A percentile compares a stretch with the other conserved stretches of the same genome.
Evolutionary conservation across 202 grass and related monocot genomes (phyloP).

Genomic region (Zizania palustris): DNA sequence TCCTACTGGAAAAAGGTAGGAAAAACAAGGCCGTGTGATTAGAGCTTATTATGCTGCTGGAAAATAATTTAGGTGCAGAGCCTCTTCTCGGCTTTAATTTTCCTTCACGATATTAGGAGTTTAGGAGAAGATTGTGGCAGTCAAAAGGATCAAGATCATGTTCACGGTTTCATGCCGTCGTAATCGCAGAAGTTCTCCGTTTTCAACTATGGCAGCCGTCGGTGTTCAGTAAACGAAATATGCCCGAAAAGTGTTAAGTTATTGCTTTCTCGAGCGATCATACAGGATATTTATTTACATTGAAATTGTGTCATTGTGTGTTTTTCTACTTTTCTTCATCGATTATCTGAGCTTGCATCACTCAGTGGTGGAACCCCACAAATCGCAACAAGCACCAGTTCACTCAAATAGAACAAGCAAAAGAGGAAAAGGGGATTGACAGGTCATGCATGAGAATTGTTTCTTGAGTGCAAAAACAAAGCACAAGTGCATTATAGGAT

Average conservation of each 20-base stretch:
- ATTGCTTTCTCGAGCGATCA: slow-evolving; percentile 21
- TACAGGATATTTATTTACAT: slow-evolving; percentile 20
- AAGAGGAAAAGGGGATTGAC: neutral
- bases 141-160: slow-evolving; percentile 35
- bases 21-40: neutral
- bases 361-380: slow-evolving; percentile 15
- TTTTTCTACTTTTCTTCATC: neutral
- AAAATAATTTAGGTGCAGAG: slow-evolving; percentile 15
- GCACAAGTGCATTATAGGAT: slow-evolving; percentile 15
- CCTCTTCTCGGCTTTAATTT: slow-evolving; percentile 12
- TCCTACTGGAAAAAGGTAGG: too few relatives aligned
- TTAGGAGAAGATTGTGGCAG: slow-evolving; percentile 35
- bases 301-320: neutral
- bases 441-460: neutral
- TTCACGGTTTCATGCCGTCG: slow-evolving; percentile 15
- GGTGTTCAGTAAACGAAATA: slow-evolving; percentile 14
- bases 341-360: slow-evolving; percentile 8
- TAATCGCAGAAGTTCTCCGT: slow-evolving; percentile 21
- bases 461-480: slow-evolving; percentile 27
- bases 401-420: slow-evolving; percentile 30
- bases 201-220: neutral
- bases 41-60: neutral
- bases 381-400: slow-evolving; percentile 3
- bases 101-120: slow-evolving; percentile 30
- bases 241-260: slow-evolving; percentile 11